These are phyloP conservation scores for Papiliotrema fonsecae DNA, from an alignment of 1,284 basidiomycete genomes.

Conservation along the genomic window DNA sequence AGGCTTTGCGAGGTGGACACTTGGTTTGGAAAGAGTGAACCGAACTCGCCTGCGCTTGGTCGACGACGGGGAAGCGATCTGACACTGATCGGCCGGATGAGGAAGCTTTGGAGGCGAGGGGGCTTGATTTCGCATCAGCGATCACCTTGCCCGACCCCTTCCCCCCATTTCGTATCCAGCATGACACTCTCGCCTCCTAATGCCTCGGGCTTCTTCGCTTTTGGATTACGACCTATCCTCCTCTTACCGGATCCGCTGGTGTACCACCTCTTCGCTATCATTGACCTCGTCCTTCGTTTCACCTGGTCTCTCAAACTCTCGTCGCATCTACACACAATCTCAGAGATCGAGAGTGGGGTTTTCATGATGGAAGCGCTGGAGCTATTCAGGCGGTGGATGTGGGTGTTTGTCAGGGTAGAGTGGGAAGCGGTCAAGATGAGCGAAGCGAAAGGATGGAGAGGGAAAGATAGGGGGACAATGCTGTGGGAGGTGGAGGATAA, in stretches of 20 bases:
- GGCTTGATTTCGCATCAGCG: slow-evolving; percentile 28
- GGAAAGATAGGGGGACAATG: background rate
- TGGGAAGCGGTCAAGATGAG: slow-evolving; percentile 77
- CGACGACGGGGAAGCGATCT: background rate
- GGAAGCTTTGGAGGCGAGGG: background rate
- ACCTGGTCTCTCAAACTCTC: slow-evolving; percentile 93
- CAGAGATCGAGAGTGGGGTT: slow-evolving; percentile 75
- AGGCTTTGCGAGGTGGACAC: slow-evolving; percentile 59
- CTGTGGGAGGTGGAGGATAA: slow-evolving; percentile 4
- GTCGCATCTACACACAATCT: slow-evolving; percentile 75
- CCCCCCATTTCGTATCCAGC: slow-evolving; percentile 9
- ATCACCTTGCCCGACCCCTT: slow-evolving; percentile 38
- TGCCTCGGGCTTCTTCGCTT: slow-evolving; percentile 51
- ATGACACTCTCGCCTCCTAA: slow-evolving; percentile 5
- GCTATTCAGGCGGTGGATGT: slow-evolving; percentile 84
- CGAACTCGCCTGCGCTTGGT: background rate
- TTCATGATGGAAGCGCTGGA: slow-evolving; percentile 91
- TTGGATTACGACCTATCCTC: slow-evolving; percentile 65
- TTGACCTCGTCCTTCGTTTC: slow-evolving; percentile 86
- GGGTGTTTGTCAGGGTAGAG: slow-evolving; percentile 94
- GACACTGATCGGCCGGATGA: slow-evolving; percentile 1
- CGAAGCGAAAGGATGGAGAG: slow-evolving; percentile 27
- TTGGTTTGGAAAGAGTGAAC: slow-evolving; percentile 26
- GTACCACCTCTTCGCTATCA: slow-evolving; percentile 77
- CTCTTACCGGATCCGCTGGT: slow-evolving; percentile 69